Percentiles rank a stretch among this genome's conserved stretches.
Conservation (phyloP, 257 asterid genomes). For the Salvia hispanica region DNA sequence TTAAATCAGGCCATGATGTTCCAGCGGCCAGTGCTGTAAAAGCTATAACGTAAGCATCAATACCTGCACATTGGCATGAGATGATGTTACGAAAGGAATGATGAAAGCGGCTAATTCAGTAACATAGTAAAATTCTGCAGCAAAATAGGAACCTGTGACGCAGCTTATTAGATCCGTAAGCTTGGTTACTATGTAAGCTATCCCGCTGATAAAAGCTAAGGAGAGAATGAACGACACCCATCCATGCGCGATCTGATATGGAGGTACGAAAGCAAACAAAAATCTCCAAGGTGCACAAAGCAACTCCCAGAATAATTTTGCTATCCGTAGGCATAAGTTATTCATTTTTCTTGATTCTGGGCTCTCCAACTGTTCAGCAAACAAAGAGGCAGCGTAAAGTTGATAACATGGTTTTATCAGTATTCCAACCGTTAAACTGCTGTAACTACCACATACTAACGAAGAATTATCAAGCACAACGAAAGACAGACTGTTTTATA, state of each 20-base stretch:
- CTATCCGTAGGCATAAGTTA: constrained; percentile 43
- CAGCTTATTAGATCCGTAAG: constrained; percentile 87
- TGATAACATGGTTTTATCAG: background rate
- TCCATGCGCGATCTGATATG: constrained; percentile 88
- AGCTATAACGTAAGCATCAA: constrained; percentile 71
- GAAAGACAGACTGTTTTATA: background rate
- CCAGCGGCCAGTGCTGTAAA: constrained; percentile 93
- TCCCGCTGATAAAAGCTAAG: constrained; percentile 76
- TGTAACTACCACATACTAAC: background rate
- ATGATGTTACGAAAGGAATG: background rate
- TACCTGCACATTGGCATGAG: constrained; percentile 53
- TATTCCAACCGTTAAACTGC: background rate
- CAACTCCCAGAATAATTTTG: constrained; percentile 59
- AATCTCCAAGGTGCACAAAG: constrained; percentile 84
- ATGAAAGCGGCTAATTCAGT: constrained; percentile 14
- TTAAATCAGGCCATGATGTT: constrained; percentile 97
- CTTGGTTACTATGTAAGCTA: constrained; percentile 81
- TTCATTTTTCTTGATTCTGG: constrained; percentile 59
- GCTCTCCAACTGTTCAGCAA: constrained; percentile 60
- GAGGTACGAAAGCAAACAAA: constrained; percentile 88
- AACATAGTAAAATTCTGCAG: background rate
- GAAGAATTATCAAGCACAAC: background rate
- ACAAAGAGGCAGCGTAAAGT: background rate
- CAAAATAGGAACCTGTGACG: constrained; percentile 64
- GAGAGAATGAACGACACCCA: constrained; percentile 88